A percentile compares a stretch with the other conserved stretches of the same genome.
Evolutionary conservation across 352 stramenopile species (phyloP).

Genomic region (Phytopythium cucurbitacearum): DNA sequence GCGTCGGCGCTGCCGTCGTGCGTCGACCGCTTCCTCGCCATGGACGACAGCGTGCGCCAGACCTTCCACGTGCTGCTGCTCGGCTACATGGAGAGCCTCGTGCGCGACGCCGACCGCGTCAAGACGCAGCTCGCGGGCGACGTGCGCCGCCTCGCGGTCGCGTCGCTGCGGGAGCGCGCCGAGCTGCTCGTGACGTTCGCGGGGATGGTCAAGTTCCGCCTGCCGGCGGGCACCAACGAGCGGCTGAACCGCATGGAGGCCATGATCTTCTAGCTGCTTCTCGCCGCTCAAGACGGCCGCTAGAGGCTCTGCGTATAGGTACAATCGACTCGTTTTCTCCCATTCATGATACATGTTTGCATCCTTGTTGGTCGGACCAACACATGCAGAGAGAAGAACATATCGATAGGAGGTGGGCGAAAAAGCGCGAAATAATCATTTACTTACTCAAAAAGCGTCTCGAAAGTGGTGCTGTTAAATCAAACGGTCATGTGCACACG

Average conservation of each 20-base stretch:
- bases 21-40: slow-evolving; percentile 80
- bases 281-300: neutral
- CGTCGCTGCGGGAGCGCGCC: slow-evolving; percentile 65
- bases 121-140: slow-evolving; percentile 70
- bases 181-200: slow-evolving; percentile 83
- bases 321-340: neutral
- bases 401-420: too few species aligned
- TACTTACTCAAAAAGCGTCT: slow-evolving; percentile 4
- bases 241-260: slow-evolving; percentile 83
- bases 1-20: slow-evolving; percentile 53
- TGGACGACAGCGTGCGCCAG: slow-evolving; percentile 77
- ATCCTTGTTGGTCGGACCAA: neutral
- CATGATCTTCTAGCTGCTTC: slow-evolving; percentile 82
- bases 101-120: slow-evolving; percentile 72
- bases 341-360: neutral
- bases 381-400: neutral
- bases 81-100: slow-evolving; percentile 85
- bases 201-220: slow-evolving; percentile 86
- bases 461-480: slow-evolving; percentile 11
- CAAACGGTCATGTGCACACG: neutral
- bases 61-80: slow-evolving; percentile 85
- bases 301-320: slow-evolving; percentile 12
- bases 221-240: slow-evolving; percentile 78
- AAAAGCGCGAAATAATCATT: too few species aligned
- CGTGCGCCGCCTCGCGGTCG: slow-evolving; percentile 34